Base-by-base conservation (phyloP, 352 stramenopile species). In the Elongisporangium undulatum region DNA sequence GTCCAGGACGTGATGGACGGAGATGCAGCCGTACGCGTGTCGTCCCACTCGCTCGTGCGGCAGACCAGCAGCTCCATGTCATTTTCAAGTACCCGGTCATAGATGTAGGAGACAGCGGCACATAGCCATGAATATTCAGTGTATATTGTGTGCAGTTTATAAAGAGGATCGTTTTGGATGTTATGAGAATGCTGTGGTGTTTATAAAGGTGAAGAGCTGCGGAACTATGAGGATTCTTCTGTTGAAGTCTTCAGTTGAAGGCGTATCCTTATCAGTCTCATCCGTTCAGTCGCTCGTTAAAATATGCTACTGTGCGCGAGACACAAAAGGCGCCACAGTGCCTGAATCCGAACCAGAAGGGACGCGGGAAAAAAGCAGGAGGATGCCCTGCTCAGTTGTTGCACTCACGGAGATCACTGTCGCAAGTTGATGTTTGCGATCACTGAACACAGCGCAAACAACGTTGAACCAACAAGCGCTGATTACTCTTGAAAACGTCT, bases 1-100 rank as follows among this genome's bases (percentile, higher is more conserved):
- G 53, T 63, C 17, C 49, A 63, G 41, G 72, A 80, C 56, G 49
- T 73, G 9, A 50, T 21, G 6, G 66, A 67, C 20, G 55, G 34
- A 45, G 34, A 45, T 10, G 34, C 34, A 4, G 34, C 34, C 34
- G 34, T 45, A 10, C 34, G 34, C 7, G 34, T 45, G 13, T 45
- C 34, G 34, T 17, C 9, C 34, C 3, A 17, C 34, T 45, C 34
- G 34, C 34, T 45, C 34, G 13, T 45, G 9, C 34, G 34, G 2
- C 34, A 45, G 10, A 17, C 10, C 34, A 45, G 34, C 34, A 45
- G 34, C 34, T 45, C 34, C 34, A 45, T 45, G 34, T 45, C 34
- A 12, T 45, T 45, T 17, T 17, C 34, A 45, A 45, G 34, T 17
- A 45, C 7, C 12, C 16, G 34, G 4, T 45, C 7, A 5, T 45